Evolutionary conservation across 352 stramenopile genomes (phyloP), one percentile per base, ranked within the genome.

Genomic region (Peronospora destructor): DNA sequence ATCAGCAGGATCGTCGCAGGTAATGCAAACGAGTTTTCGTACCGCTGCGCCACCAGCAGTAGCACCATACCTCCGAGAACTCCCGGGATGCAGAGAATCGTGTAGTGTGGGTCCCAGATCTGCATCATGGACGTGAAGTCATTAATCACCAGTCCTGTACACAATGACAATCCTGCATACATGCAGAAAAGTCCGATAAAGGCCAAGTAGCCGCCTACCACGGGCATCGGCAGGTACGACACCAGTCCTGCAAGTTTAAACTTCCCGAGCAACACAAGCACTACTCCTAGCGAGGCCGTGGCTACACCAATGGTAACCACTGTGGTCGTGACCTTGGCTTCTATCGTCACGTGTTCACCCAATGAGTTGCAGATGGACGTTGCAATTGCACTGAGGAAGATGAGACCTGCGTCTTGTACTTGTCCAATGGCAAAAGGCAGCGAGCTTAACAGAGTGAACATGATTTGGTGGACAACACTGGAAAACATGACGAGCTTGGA

Each of bases 371-470:
- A 96, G 42, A 91, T 89, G 64, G 77, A 98, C 64, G 66, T 84
- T 0, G 96, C 91, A 48, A 99, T 99, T 41, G 79, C 76, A 39
- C 72, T 92, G 14, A 99, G 71, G 68, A 99, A 99, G 59, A 99
- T 98, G 2, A 99, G 80, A 0, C 96, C 96, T 4, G 95, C 95
- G 62, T 99, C 95, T 66, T 99, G 96, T 1, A 99, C 96, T 58
- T 97, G 95, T 11, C 95, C 96, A 29, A 99, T 97, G 7, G 96
- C 94, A 69, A 98, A 99, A 0, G 90, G 87, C 30, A 99, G 64
- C 28, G 85, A 88, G 42, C 82, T 97, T 43, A 98, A 76, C 8
- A 85, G 45, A 2, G 83, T 92, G 56, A 90, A 91, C 70, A 93
- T 86, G 54, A 87, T 61, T 49, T 93, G 95, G 66, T 99, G 96